These are phyloP conservation scores for Picochlorum costavermella DNA, from an alignment of 139 green algal species.

Conservation along the genomic window DNA sequence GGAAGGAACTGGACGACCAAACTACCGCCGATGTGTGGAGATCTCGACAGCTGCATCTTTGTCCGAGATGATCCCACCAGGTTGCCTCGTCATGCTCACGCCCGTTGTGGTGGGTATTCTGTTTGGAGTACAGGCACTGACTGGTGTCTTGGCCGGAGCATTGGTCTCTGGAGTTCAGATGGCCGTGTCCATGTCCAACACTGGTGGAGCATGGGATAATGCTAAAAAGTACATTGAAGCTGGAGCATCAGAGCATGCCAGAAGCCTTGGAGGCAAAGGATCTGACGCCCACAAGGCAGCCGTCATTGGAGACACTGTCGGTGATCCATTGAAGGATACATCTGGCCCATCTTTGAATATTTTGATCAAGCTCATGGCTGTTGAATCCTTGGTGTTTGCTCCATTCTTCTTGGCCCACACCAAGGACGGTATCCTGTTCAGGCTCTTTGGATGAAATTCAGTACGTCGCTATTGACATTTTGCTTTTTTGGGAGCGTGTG, in stretches of 20 bases:
- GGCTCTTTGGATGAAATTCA: conserved; percentile 32
- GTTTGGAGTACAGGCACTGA: conserved; percentile 55
- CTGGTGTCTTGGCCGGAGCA: conserved; percentile 76
- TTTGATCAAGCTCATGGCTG: conserved; percentile 98
- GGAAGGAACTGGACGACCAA: conserved; percentile 82
- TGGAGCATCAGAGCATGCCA: conserved; percentile 67
- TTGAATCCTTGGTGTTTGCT: conserved; percentile 87
- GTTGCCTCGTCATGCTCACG: conserved; percentile 84
- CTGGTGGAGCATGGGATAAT: conserved; percentile 97
- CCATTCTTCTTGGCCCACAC: conserved; percentile 68
- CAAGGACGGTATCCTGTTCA: conserved; percentile 35
- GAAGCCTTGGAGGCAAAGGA: conserved; percentile 89
- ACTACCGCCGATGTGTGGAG: conserved; percentile 84
- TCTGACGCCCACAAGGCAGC: conserved; percentile 89
- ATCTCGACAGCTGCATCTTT: conserved; percentile 86
- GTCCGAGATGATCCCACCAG: conserved; percentile 88
- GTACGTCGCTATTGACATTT: not conserved
- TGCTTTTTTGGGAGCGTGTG: not conserved
- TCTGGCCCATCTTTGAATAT: conserved; percentile 95
- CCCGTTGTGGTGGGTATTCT: conserved; percentile 63
- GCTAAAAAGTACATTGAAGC: conserved; percentile 98
- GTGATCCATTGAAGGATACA: conserved; percentile 94
- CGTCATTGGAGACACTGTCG: conserved; percentile 83
- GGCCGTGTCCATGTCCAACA: conserved; percentile 95
- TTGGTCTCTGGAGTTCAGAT: conserved; percentile 96